Evolutionary conservation across 2,329 filamentous ascomycete species (phyloP), one percentile per base, ranked within the genome.

Genomic region (Aphanoascus verrucosus): DNA sequence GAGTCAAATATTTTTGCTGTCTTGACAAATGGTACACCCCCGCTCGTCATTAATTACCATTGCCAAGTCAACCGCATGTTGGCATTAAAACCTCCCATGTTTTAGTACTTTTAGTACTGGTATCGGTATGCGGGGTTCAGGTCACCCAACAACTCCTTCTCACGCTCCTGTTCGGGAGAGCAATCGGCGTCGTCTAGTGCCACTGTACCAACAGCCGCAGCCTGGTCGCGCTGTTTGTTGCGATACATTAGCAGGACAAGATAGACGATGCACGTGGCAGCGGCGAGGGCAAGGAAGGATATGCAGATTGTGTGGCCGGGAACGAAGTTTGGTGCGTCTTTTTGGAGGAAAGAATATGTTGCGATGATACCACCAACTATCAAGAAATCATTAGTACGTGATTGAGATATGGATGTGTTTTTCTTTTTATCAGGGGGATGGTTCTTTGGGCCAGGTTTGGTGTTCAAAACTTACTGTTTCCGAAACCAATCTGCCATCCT

Each of bases 231-330:
- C 38, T 64, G 68, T 19, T 64, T 62, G 59, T 76, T 76, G 55
- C 73, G 69, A 47, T 58, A 56, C 57, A 68, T 60, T 38, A 71
- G 44, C 0, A 68, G 65, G 7, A 64, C 32, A 5, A 69, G 62
- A 56, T 76, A 76, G 1, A 58, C 51, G 28, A 66, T 57, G 51
- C 72, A 74, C 37, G 64, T 75, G 2, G 83, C 60, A 14, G 79
- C 81, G 51, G 82, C 84, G 31, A 95, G 65, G 49, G 80, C 77
- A 7, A 84, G 78, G 62, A 94, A 94, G 0, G 76, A 81, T 4
- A 94, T 75, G 63, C 82, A 85, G 58, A 95, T 88, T 52, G 77
- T 78, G 69, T 93, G 94, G 0, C 89, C 90, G 0, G 77, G 81
- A 5, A 73, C 78, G 67, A 84, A 94, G 19, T 68, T 63, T 0